phyloP scores from a whole-genome alignment of 2,329 filamentous ascomycete species.

The Coniochaeta hoffmannii region DNA sequence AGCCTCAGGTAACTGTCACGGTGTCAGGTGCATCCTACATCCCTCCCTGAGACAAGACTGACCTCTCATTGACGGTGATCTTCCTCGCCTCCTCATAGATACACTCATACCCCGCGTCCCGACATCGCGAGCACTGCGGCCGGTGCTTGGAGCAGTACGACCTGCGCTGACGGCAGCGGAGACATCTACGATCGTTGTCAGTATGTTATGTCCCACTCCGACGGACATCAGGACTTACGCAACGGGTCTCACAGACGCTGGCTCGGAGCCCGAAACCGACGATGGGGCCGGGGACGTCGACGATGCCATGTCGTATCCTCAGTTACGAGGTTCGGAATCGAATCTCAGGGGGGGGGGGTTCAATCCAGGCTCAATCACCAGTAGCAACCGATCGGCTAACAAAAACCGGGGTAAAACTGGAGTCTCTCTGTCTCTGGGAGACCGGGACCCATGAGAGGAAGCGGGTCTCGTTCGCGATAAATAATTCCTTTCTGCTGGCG shows the following conservation, averaged over 20 bases:
- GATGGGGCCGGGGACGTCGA: constrained; percentile 4
- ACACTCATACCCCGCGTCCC: constrained; percentile 20
- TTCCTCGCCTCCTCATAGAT: constrained; percentile 27
- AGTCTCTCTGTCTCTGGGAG: not conserved
- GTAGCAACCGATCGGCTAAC: not conserved
- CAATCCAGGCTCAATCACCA: not conserved
- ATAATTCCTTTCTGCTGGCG: not conserved
- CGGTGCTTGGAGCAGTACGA: constrained; percentile 29
- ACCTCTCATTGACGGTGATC: constrained; percentile 26
- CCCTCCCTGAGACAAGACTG: not conserved
- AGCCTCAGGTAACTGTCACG: constrained; percentile 22
- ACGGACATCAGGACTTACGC: not conserved
- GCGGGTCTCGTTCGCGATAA: constrained; percentile 3
- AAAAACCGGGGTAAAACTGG: not conserved
- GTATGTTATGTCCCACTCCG: not conserved
- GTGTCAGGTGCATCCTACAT: not conserved
- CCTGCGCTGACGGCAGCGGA: constrained; percentile 24
- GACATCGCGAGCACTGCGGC: constrained; percentile 25
- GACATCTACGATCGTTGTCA: constrained; percentile 17
- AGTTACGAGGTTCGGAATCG: not conserved
- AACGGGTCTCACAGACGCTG: constrained; percentile 1
- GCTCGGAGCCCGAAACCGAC: constrained; percentile 4
- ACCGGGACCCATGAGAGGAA: not conserved
- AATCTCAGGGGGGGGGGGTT: not conserved
- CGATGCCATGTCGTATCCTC: not conserved